These are phyloP conservation scores for Macrotyloma uniflorum DNA, from an alignment of 306 rosid genomes.

Conservation along the genomic window DNA sequence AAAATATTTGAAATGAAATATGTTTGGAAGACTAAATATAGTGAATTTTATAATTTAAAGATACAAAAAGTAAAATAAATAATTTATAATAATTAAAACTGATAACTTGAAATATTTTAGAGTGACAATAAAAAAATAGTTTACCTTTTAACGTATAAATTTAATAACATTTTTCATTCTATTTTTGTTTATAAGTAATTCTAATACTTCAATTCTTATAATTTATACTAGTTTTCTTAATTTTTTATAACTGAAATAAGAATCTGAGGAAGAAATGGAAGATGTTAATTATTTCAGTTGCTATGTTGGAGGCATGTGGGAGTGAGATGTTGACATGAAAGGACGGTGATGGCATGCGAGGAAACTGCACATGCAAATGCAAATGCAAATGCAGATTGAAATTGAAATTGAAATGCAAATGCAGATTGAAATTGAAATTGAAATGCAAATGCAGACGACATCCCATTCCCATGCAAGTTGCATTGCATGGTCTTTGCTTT, in stretches of 20 bases:
- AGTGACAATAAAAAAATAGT: not conserved
- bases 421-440: too few relatives aligned
- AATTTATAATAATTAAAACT: not conserved
- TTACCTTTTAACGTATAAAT: not conserved
- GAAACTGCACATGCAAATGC: not conserved
- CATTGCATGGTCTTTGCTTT: not conserved
- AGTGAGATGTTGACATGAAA: conserved; percentile 20
- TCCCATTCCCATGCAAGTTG: conserved; percentile 17
- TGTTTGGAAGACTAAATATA: too few relatives aligned
- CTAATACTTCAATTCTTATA: not conserved
- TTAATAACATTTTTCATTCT: not conserved
- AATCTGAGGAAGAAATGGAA: too few relatives aligned
- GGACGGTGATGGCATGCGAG: conserved; percentile 40
- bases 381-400: conserved; percentile 34
- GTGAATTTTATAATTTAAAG: too few relatives aligned
- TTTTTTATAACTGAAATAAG: not conserved
- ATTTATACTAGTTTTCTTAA: not conserved
- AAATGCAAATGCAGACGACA: conserved; percentile 22
- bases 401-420: too few relatives aligned
- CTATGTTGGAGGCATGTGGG: conserved; percentile 6
- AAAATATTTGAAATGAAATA: too few relatives aligned
- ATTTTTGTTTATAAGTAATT: not conserved
- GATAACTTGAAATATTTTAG: not conserved
- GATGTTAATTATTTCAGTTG: too few relatives aligned
- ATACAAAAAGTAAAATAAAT: too few relatives aligned